Percentiles rank a stretch among this genome's conserved stretches.
Evolutionary conservation across 2,329 filamentous ascomycete genomes (phyloP).

Genomic region (Ciborinia camelliae): DNA sequence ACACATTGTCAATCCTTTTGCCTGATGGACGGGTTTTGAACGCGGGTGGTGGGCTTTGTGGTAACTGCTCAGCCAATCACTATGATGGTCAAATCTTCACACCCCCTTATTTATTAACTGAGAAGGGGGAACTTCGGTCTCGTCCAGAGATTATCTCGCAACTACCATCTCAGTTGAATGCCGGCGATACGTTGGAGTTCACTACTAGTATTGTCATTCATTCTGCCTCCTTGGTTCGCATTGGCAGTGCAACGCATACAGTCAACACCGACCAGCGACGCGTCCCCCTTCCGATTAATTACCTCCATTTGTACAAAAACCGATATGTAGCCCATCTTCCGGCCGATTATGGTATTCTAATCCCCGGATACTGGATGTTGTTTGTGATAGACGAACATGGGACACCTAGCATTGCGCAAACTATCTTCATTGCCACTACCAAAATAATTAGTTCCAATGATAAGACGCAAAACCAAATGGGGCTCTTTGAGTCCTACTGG

Average conservation of each 20-base stretch:
- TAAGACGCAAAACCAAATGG: background rate
- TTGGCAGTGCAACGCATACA: slow-evolving; percentile 6
- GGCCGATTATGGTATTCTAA: background rate
- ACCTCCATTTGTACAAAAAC: accelerated
- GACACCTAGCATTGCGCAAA: background rate
- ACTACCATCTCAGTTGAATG: background rate
- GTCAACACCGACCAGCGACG: slow-evolving; percentile 8
- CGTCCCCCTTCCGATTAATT: background rate
- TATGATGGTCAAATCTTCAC: slow-evolving; percentile 9
- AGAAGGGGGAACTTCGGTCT: background rate
- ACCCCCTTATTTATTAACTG: slow-evolving; percentile 4
- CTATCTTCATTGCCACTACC: background rate
- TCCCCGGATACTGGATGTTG: slow-evolving; percentile 12
- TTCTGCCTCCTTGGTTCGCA: slow-evolving; percentile 3
- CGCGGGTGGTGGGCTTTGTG: slow-evolving; percentile 5
- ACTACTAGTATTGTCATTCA: background rate
- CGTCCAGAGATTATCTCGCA: background rate
- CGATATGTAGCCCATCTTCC: background rate
- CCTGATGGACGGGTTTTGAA: slow-evolving; percentile 1
- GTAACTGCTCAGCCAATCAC: slow-evolving; percentile 5
- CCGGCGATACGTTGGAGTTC: background rate
- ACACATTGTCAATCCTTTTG: slow-evolving; percentile 5
- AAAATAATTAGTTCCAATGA: background rate
- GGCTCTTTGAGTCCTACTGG: background rate
- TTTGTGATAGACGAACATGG: slow-evolving; percentile 11